Conservation (phyloP, 345 rosid species). For the Lepidium didymum region DNA sequence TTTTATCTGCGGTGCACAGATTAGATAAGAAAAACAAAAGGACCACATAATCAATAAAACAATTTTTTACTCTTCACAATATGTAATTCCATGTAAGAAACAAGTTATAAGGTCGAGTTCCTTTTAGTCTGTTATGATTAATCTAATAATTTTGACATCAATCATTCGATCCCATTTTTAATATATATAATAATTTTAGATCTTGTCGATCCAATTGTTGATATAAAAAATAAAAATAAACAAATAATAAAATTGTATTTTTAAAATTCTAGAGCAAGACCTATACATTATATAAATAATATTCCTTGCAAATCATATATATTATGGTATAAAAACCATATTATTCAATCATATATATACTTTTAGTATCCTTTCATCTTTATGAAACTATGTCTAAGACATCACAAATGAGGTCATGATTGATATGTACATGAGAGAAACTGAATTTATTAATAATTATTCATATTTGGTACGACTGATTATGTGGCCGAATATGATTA, state of each 20-base stretch:
- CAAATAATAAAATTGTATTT: too few relatives aligned
- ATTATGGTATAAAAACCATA: neutral
- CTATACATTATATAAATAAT: too few relatives aligned
- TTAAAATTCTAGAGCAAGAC: too few relatives aligned
- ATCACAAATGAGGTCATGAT: constrained; percentile 15
- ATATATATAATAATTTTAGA: too few relatives aligned
- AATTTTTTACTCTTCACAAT: neutral
- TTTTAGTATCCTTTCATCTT: neutral
- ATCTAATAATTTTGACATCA: too few relatives aligned
- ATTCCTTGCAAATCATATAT: too few relatives aligned
- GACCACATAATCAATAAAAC: constrained; percentile 18
- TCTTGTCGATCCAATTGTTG: too few relatives aligned
- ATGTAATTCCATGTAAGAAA: neutral
- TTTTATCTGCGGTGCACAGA: constrained; percentile 15
- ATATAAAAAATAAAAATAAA: too few relatives aligned
- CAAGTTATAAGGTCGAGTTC: too few relatives aligned
- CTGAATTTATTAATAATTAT: neutral
- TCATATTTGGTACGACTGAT: neutral
- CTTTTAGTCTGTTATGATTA: too few relatives aligned
- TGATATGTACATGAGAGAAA: neutral
- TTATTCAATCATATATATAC: neutral
- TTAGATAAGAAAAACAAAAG: constrained; percentile 11
- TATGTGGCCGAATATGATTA: neutral
- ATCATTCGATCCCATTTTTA: too few relatives aligned
- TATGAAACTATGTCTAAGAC: neutral